Base-by-base conservation (phyloP, 2,329 filamentous ascomycete genomes). In the Grosmannia penicillata region DNA sequence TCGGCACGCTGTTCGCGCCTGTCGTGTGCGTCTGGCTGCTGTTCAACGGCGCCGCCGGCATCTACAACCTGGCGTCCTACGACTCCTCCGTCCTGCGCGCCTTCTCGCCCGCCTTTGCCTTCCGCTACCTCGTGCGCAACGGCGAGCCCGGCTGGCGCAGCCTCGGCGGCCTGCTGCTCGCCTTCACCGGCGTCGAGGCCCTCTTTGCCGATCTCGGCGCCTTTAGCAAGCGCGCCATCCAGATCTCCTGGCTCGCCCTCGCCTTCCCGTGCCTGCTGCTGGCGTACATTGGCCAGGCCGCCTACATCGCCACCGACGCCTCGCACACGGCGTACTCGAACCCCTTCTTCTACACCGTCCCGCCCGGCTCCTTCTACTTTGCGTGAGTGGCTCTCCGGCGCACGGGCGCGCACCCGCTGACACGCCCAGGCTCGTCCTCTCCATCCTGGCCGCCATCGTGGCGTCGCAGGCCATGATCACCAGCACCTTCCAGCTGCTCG, bases 401-500 rank as follows among this genome's bases (percentile, higher is more conserved):
- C 11, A 4, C 11, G 3, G 15, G 3, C 8, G 8, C 14, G 7
- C n/a, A 4, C 6, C n/a, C 23, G 15, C 36, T 38, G 14, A 38
- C 31, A 11, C 17, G 2, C 6, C 18, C 30, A 48, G 46, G 39
- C 59, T 87, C 22, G 65, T 86, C 4, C 58, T 85, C 34, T 78
- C 80, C 0, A 66, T 85, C 8, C 57, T 81, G 4, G 78, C 78
- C 4, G 78, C 79, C 21, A 73, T 86, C 47, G 80, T 87, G 10
- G 82, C 82, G 1, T 82, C 75, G 4, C 82, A 87, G 47, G 82
- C 82, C 9, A 78, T 86, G 59, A 84, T 86, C 36, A 86, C 82
- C 0, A 75, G 72, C 8, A 75, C 76, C 0, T 86, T 86, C 45
- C 79, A 82, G 56, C 57, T 65, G 2, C 58, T 82, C n/a, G 66